These are phyloP conservation scores for Aulographum hederae DNA, from an alignment of 2,329 filamentous ascomycete species.

Conservation along the genomic window DNA sequence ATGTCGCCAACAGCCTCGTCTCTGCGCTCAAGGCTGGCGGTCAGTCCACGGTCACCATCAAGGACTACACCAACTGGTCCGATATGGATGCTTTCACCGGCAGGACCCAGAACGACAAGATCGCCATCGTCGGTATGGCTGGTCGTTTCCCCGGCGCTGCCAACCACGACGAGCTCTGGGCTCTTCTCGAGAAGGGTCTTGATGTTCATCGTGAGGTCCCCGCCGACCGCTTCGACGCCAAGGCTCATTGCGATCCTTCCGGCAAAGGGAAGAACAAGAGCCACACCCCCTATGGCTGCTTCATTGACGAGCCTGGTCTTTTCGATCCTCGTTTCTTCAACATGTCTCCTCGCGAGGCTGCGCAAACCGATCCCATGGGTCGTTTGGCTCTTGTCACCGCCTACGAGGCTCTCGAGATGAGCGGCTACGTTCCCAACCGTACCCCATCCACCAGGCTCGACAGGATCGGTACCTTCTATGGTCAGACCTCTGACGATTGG, in stretches of 20 bases:
- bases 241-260: constrained; percentile 51
- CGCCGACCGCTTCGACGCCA: constrained; percentile 53
- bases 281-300: constrained; percentile 60
- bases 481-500: constrained; percentile 60
- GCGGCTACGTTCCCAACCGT: constrained; percentile 55
- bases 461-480: constrained; percentile 55
- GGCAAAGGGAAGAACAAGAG: constrained; percentile 60
- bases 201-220: constrained; percentile 55
- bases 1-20: constrained; percentile 35
- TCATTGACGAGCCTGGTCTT: constrained; percentile 54
- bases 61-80: constrained; percentile 27
- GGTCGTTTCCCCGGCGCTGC: constrained; percentile 60
- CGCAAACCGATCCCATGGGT: constrained; percentile 68
- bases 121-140: constrained; percentile 73
- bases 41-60: constrained; percentile 21
- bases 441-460: constrained; percentile 43
- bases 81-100: constrained; percentile 8
- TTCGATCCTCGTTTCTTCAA: constrained; percentile 80
- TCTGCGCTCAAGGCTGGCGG: constrained; percentile 34
- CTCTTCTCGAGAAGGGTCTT: constrained; percentile 53
- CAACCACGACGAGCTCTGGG: constrained; percentile 55
- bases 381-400: constrained; percentile 58
- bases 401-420: constrained; percentile 69
- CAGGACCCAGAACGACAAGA: constrained; percentile 41
- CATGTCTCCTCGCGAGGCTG: constrained; percentile 67